A percentile compares a stretch with the other conserved stretches of the same genome.
These are phyloP conservation scores for Protea cynaroides DNA, from an alignment of 164 flowering plant genomes.

Conservation along the genomic window DNA sequence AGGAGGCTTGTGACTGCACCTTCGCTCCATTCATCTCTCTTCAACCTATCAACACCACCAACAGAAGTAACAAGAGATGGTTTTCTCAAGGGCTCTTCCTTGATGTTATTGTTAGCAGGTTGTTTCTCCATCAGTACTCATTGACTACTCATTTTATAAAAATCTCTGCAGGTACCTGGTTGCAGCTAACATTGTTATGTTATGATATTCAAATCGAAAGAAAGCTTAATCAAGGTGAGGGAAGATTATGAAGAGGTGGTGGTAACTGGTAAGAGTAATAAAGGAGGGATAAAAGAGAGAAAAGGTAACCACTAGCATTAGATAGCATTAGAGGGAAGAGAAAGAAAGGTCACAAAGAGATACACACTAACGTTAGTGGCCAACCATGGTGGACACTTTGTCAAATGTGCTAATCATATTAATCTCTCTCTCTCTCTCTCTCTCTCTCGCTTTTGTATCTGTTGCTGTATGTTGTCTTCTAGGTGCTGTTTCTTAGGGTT, in stretches of 20 bases:
- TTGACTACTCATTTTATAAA: constrained; percentile 22
- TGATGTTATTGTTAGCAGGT: constrained; percentile 11
- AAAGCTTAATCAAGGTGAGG: neutral
- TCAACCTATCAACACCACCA: constrained; percentile 42
- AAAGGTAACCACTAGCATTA: constrained; percentile 33
- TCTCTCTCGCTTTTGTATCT: too few relatives aligned
- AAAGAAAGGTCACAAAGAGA: constrained; percentile 7
- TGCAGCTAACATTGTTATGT: constrained; percentile 24
- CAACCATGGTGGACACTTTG: constrained; percentile 30
- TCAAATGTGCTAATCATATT: constrained; percentile 18
- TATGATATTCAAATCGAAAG: neutral
- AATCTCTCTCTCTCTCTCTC: neutral
- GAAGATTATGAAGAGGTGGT: neutral
- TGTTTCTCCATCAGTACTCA: constrained; percentile 47
- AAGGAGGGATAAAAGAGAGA: neutral
- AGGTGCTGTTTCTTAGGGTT: too few relatives aligned
- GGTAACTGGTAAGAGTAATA: neutral
- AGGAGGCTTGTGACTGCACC: constrained; percentile 80
- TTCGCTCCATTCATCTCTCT: constrained; percentile 96
- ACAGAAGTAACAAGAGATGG: constrained; percentile 2
- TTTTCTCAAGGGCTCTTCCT: constrained; percentile 27
- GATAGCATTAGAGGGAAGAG: too few relatives aligned
- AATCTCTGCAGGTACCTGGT: constrained; percentile 16
- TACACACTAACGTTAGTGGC: constrained; percentile 30
- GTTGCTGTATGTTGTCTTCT: too few relatives aligned